phyloP scores from a whole-genome alignment of 371 early-diverging fungal genomes.

The Rhizopus sp. region DNA sequence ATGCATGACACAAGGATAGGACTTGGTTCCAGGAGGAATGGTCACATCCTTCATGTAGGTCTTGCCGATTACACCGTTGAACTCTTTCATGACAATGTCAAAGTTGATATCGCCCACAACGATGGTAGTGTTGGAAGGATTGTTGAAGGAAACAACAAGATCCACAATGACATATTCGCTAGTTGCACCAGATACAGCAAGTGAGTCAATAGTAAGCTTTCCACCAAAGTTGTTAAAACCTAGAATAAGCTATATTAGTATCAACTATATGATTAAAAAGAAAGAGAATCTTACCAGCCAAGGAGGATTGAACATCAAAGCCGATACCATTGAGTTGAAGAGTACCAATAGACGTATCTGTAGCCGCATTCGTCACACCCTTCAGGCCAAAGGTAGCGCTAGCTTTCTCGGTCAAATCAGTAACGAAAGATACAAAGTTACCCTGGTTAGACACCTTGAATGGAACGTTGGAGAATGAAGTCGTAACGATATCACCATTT shows the following conservation, averaged over 20 bases:
- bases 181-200: slow-evolving; percentile 48
- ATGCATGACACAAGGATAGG: slow-evolving; percentile 38
- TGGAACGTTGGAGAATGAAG: slow-evolving; percentile 50
- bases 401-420: slow-evolving; percentile 42
- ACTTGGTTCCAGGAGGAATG: slow-evolving; percentile 53
- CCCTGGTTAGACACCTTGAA: slow-evolving; percentile 38
- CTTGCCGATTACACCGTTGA: slow-evolving; percentile 36
- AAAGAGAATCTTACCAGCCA: slow-evolving; percentile 39
- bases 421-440: slow-evolving; percentile 51
- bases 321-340: slow-evolving; percentile 49
- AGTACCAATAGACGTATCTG: slow-evolving; percentile 56
- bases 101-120: slow-evolving; percentile 53
- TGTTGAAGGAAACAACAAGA: slow-evolving; percentile 41
- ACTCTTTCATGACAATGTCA: slow-evolving; percentile 40
- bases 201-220: slow-evolving; percentile 38
- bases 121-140: slow-evolving; percentile 59
- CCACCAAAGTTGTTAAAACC: slow-evolving; percentile 50
- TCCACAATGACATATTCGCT: slow-evolving; percentile 35
- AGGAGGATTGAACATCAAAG: slow-evolving; percentile 49
- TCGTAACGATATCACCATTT: slow-evolving; percentile 42
- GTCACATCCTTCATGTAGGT: slow-evolving; percentile 38
- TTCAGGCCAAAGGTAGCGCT: slow-evolving; percentile 48
- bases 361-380: slow-evolving; percentile 52
- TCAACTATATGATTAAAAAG: background rate
- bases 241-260: slow-evolving; percentile 13